Evolutionary conservation across 2,329 filamentous ascomycete genomes (phyloP).

Genomic region (Stylonectria norvegica): DNA sequence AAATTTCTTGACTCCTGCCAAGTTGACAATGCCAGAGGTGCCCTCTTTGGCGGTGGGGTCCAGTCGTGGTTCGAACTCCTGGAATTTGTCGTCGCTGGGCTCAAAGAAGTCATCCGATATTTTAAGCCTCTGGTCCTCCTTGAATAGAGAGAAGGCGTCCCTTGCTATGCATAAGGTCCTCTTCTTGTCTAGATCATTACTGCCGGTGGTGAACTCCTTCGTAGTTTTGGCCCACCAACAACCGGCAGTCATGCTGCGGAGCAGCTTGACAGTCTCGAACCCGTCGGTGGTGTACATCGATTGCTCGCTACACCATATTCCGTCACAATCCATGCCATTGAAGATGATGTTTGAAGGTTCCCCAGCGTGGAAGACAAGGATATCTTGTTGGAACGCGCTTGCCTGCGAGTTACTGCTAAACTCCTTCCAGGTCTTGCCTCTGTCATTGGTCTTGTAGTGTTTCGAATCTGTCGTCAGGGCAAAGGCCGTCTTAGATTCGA

Average conservation of each 20-base stretch:
- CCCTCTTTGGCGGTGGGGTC: slow-evolving; percentile 69
- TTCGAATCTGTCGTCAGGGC: slow-evolving; percentile 64
- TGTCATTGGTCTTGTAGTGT: slow-evolving; percentile 82
- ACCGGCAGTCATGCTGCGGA: slow-evolving; percentile 66
- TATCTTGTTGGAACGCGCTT: slow-evolving; percentile 47
- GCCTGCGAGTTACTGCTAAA: slow-evolving; percentile 64
- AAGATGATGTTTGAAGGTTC: slow-evolving; percentile 86
- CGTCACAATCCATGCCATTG: slow-evolving; percentile 67
- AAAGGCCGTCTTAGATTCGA: slow-evolving; percentile 75
- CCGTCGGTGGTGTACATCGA: slow-evolving; percentile 78
- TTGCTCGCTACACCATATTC: slow-evolving; percentile 60
- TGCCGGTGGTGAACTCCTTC: slow-evolving; percentile 66
- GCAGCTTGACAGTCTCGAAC: slow-evolving; percentile 66
- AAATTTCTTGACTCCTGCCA: slow-evolving; percentile 82
- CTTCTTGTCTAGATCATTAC: slow-evolving; percentile 61
- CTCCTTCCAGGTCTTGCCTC: slow-evolving; percentile 73
- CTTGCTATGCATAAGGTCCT: slow-evolving; percentile 78
- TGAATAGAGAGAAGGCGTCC: slow-evolving; percentile 66
- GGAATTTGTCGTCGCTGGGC: slow-evolving; percentile 42
- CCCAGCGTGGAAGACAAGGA: slow-evolving; percentile 75
- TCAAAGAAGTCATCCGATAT: slow-evolving; percentile 83
- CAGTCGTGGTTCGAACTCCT: slow-evolving; percentile 73
- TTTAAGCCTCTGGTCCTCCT: slow-evolving; percentile 72
- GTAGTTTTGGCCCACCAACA: slow-evolving; percentile 88
- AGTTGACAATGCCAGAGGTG: slow-evolving; percentile 74